Conservation (phyloP, 2,329 filamentous ascomycete genomes). For the Colletotrichum lindemuthianum region DNA sequence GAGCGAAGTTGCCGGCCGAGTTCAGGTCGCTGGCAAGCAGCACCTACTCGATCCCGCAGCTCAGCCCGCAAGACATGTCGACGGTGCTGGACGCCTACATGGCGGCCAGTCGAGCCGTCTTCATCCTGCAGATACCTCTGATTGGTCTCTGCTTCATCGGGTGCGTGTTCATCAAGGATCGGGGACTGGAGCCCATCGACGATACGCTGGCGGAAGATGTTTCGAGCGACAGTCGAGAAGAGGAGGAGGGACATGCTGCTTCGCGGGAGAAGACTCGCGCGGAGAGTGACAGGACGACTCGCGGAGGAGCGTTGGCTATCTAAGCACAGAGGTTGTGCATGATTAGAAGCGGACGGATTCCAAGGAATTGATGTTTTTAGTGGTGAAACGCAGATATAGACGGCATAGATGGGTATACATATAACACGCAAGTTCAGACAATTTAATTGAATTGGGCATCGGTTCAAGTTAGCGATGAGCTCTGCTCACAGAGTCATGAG, state of each 20-base stretch:
- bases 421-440: too few relatives aligned
- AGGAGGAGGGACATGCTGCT: constrained; percentile 1
- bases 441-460: too few relatives aligned
- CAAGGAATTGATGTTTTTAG: neutral
- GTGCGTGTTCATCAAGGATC: constrained; percentile 62
- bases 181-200: constrained; percentile 51
- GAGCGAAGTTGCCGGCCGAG: constrained; percentile 40
- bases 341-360: neutral
- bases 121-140: constrained; percentile 65
- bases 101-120: constrained; percentile 63
- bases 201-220: neutral
- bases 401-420: too few relatives aligned
- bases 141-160: constrained; percentile 60
- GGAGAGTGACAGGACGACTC: too few relatives aligned
- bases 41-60: constrained; percentile 42
- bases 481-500: too few relatives aligned
- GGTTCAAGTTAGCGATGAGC: fast-evolving
- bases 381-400: too few relatives aligned
- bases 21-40: constrained; percentile 41
- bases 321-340: neutral
- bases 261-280: neutral
- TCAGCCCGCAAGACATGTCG: constrained; percentile 27
- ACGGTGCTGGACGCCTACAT: constrained; percentile 55
- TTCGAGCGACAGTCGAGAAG: constrained; percentile 18
- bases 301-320: neutral